phyloP scores from a whole-genome alignment of 2,329 filamentous ascomycete species.

The Trichoderma sp. region DNA sequence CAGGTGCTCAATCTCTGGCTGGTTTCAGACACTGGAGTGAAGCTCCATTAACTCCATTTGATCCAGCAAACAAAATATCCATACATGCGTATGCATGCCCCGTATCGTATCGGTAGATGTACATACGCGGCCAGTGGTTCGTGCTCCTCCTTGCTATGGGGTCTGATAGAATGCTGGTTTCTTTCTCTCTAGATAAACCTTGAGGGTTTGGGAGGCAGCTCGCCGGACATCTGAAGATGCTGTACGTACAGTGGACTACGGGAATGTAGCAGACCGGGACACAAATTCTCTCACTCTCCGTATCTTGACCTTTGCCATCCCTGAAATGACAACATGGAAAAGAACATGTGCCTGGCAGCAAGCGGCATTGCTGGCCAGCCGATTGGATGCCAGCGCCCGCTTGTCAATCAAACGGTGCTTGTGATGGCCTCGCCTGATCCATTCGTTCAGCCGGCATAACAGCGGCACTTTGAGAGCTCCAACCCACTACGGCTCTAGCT shows the following conservation, averaged over 20 bases:
- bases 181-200: background rate
- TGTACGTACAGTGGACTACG: too few species aligned
- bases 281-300: background rate
- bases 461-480: background rate
- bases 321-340: too few species aligned
- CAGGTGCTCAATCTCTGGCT: background rate
- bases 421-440: constrained; percentile 13
- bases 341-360: background rate
- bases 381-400: background rate
- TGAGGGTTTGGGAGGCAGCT: constrained; percentile 2
- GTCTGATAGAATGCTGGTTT: background rate
- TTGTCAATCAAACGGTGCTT: background rate
- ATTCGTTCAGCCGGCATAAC: background rate
- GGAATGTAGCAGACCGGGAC: background rate
- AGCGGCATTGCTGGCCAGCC: background rate
- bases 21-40: too few species aligned
- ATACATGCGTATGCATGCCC: too few species aligned
- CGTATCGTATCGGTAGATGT: background rate
- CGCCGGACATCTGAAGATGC: background rate
- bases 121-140: background rate
- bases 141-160: background rate
- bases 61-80: too few species aligned
- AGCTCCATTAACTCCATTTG: background rate
- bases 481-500: background rate
- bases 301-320: background rate